Conservation (phyloP, 352 stramenopile genomes). For the Phytophthora pseudosyringae region DNA sequence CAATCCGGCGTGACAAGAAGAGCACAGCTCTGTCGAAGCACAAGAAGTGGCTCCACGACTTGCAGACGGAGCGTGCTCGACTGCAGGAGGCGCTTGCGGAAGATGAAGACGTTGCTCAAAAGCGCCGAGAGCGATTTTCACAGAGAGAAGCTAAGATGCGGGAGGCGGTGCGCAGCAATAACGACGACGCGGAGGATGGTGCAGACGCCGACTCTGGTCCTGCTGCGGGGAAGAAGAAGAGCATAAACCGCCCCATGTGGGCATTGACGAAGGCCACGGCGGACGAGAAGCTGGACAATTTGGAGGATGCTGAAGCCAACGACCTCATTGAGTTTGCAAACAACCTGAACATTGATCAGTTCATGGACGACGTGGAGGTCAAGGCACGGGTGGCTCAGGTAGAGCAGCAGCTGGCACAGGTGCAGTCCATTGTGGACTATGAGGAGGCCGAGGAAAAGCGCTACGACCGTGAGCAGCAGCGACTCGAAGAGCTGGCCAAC, state of each 20-base stretch:
- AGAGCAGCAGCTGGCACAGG: constrained; percentile 90
- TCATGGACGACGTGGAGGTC: constrained; percentile 93
- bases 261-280: constrained; percentile 89
- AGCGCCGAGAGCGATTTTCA: constrained; percentile 74
- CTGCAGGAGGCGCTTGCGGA: constrained; percentile 83
- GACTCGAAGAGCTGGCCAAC: constrained; percentile 64
- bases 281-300: constrained; percentile 73
- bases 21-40: constrained; percentile 93
- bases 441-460: constrained; percentile 87
- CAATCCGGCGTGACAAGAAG: constrained; percentile 89
- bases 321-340: constrained; percentile 95
- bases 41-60: constrained; percentile 92
- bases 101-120: constrained; percentile 74
- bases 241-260: constrained; percentile 86
- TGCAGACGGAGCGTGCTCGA: constrained; percentile 91
- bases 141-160: constrained; percentile 83
- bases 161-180: constrained; percentile 61
- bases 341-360: constrained; percentile 94
- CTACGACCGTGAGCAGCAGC: constrained; percentile 78
- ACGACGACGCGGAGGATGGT: constrained; percentile 30
- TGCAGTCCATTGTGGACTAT: constrained; percentile 85
- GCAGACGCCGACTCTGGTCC: constrained; percentile 21
- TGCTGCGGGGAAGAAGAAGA: constrained; percentile 37
- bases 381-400: constrained; percentile 86
- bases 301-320: constrained; percentile 87